phyloP scores from a whole-genome alignment of 1,284 basidiomycete genomes.

The Ustilago shanxiensis region DNA sequence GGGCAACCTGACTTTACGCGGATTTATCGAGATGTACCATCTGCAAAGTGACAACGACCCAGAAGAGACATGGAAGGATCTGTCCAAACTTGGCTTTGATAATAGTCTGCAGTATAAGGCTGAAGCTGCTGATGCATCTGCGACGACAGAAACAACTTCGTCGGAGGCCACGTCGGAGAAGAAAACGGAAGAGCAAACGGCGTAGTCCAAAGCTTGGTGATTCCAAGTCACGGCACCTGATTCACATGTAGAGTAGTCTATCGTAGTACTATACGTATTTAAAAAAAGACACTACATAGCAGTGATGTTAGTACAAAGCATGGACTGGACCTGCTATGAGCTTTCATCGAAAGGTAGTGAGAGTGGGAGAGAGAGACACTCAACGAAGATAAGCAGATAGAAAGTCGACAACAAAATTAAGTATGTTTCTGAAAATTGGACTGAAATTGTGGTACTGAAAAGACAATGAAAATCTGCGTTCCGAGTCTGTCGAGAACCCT shows the following conservation, averaged over 20 bases:
- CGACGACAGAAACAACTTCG: not conserved
- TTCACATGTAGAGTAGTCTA: not conserved
- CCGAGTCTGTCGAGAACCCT: too few species aligned
- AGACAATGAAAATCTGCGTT: too few species aligned
- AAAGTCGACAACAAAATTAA: too few species aligned
- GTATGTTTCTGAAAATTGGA: too few species aligned
- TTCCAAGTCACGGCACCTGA: not conserved
- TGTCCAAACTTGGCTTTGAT: slow-evolving; percentile 43
- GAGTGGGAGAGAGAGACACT: too few species aligned
- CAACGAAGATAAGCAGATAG: too few species aligned
- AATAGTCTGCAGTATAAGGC: slow-evolving; percentile 18
- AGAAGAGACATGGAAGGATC: slow-evolving; percentile 60
- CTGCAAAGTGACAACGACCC: slow-evolving; percentile 58
- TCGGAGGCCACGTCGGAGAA: not conserved
- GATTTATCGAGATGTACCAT: slow-evolving; percentile 57
- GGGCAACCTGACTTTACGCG: slow-evolving; percentile 46
- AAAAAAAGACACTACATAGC: too few species aligned
- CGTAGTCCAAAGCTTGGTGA: not conserved
- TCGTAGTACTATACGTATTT: too few species aligned
- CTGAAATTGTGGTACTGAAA: too few species aligned
- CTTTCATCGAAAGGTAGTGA: too few species aligned
- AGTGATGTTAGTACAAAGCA: too few species aligned
- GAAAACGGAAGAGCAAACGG: not conserved
- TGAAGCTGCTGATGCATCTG: not conserved
- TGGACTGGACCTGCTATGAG: too few species aligned